A percentile compares a stretch with the other conserved stretches of the same genome.
phyloP scores from a whole-genome alignment of 345 rosid genomes.

The Eucalyptus melliodora region DNA sequence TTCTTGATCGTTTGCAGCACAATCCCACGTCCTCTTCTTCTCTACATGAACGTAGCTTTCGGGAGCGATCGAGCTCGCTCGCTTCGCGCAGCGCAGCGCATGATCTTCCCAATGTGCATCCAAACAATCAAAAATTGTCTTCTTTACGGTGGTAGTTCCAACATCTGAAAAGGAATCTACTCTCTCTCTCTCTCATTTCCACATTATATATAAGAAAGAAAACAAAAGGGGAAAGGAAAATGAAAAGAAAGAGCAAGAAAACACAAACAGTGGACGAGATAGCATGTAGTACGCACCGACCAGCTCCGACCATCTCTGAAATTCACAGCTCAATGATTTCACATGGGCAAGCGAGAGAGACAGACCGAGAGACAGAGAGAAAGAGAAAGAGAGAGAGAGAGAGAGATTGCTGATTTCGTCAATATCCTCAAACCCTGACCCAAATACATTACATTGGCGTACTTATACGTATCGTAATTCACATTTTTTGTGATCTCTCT shows the following conservation, averaged over 20 bases:
- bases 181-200: not conserved
- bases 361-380: not conserved
- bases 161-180: conserved; percentile 24
- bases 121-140: conserved; percentile 1
- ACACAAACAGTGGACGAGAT: not conserved
- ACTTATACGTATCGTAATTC: not conserved
- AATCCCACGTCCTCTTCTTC: not conserved
- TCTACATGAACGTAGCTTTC: not conserved
- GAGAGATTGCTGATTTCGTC: not conserved
- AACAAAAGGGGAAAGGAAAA: conserved; percentile 1
- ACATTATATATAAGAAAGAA: conserved; percentile 2
- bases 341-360: not conserved
- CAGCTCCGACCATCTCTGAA: not conserved
- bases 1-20: not conserved
- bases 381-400: too few relatives aligned
- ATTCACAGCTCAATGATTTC: not conserved
- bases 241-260: conserved; percentile 6
- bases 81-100: not conserved
- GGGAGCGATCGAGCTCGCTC: too few relatives aligned
- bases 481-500: not conserved
- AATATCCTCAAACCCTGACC: not conserved
- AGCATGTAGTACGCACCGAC: not conserved
- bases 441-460: not conserved
- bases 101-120: not conserved
- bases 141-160: conserved; percentile 1